Evolutionary conservation across 1,284 basidiomycete genomes (phyloP).

Genomic region (Prillingera fragicola): DNA sequence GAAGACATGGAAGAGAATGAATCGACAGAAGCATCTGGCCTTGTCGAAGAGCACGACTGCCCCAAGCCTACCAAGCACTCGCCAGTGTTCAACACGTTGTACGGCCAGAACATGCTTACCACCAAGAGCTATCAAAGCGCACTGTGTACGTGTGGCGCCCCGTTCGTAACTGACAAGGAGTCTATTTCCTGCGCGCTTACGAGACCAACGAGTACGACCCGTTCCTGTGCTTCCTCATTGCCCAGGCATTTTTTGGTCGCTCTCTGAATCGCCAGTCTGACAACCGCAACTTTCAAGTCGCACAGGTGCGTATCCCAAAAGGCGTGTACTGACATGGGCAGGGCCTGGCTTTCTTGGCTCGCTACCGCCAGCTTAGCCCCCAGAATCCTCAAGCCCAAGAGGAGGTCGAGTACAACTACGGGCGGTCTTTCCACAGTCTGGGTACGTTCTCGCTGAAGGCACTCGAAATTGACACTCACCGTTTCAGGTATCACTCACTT

Average conservation of each 20-base stretch:
- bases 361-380: slow-evolving; percentile 60
- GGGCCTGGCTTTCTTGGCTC: slow-evolving; percentile 74
- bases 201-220: slow-evolving; percentile 79
- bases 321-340: slow-evolving; percentile 39
- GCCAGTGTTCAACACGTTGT: slow-evolving; percentile 69
- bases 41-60: slow-evolving; percentile 10
- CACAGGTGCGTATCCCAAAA: slow-evolving; percentile 67
- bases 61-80: slow-evolving; percentile 62
- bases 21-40: slow-evolving; percentile 6
- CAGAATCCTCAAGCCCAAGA: slow-evolving; percentile 50
- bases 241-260: slow-evolving; percentile 76
- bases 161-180: slow-evolving; percentile 49
- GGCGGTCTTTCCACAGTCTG: slow-evolving; percentile 81
- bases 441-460: slow-evolving; percentile 52
- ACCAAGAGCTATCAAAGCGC: slow-evolving; percentile 85
- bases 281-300: slow-evolving; percentile 76
- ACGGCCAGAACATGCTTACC: slow-evolving; percentile 77
- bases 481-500: slow-evolving; percentile 66
- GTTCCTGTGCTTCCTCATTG: slow-evolving; percentile 72
- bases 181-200: slow-evolving; percentile 82
- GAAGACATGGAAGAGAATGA: slow-evolving; percentile 5
- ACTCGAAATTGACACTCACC: slow-evolving; percentile 1
- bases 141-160: slow-evolving; percentile 60
- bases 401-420: slow-evolving; percentile 90
- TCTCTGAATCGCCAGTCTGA: slow-evolving; percentile 91